A percentile compares a stretch with the other conserved stretches of the same genome.
These are phyloP conservation scores for Podospora pseudopauciseta DNA, from an alignment of 495 filamentous ascomycete genomes.

Conservation along the genomic window DNA sequence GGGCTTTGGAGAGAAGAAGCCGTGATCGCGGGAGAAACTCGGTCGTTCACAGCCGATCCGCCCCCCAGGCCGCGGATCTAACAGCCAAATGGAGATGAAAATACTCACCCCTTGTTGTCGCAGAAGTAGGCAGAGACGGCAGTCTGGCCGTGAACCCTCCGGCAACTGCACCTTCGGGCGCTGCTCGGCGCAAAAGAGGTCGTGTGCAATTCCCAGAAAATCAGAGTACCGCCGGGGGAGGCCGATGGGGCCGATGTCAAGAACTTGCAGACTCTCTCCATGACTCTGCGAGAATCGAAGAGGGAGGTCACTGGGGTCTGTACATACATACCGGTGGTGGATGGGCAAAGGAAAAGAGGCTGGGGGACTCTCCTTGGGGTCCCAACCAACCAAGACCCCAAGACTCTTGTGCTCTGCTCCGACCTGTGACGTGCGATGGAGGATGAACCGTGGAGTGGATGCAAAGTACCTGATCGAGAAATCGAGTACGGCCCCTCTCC, in stretches of 20 bases:
- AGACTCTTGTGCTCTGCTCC: not conserved
- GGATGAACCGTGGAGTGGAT: not conserved
- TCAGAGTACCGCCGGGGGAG: slow-evolving; percentile 7
- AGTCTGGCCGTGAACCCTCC: slow-evolving; percentile 10
- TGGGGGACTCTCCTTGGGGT: not conserved
- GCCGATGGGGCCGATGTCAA: slow-evolving; percentile 5
- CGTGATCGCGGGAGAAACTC: slow-evolving; percentile 12
- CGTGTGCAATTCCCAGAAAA: slow-evolving; percentile 7
- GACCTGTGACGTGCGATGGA: slow-evolving; percentile 4
- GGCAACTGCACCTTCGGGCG: slow-evolving; percentile 2
- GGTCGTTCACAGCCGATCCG: slow-evolving; percentile 7
- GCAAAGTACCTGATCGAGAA: slow-evolving; percentile 4
- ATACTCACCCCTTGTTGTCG: slow-evolving; percentile 2
- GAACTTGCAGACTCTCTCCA: slow-evolving; percentile 3
- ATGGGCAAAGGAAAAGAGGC: not conserved
- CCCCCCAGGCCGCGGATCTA: slow-evolving; percentile 5
- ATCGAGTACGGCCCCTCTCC: slow-evolving; percentile 6
- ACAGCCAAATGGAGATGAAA: not conserved
- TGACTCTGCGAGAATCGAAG: not conserved
- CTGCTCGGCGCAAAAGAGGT: slow-evolving; percentile 8
- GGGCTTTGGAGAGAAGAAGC: slow-evolving; percentile 9
- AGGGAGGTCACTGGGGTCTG: not conserved
- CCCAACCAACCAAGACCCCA: not conserved
- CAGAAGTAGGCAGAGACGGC: not conserved
- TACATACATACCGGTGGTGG: not conserved